Evolutionary conservation across 331 rosid genomes (phyloP).

Genomic region (Malus hybrid): DNA sequence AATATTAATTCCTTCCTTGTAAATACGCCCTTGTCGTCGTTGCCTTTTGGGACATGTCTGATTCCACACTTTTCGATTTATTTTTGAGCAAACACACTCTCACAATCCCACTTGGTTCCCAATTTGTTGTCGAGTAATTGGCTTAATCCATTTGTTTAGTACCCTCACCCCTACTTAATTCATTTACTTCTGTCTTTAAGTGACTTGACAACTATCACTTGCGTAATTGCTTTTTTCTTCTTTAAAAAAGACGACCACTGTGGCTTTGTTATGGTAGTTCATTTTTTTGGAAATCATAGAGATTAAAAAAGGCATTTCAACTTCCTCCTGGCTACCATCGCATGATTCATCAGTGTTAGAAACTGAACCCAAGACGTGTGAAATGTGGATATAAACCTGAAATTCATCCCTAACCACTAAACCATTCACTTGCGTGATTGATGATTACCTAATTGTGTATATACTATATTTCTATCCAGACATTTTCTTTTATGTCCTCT

Average conservation of each 20-base stretch:
- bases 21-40: not conserved
- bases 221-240: too few species aligned
- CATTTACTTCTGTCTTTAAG: not conserved
- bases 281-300: too few species aligned
- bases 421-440: too few species aligned
- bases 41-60: not conserved
- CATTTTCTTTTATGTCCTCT: too few species aligned
- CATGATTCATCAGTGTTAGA: fast-evolving
- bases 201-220: not conserved
- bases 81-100: not conserved
- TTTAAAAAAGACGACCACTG: too few species aligned
- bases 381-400: too few species aligned
- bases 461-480: too few species aligned
- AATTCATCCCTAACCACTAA: too few species aligned
- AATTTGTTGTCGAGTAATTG: not conserved
- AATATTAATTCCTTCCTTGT: not conserved
- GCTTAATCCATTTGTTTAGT: not conserved
- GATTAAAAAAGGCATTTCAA: too few species aligned
- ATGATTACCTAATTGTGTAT: too few species aligned
- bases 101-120: not conserved
- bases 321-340: too few species aligned
- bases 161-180: not conserved
- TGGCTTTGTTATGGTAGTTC: too few species aligned
- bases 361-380: fast-evolving
- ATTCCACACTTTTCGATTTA: not conserved